Evolutionary conservation across 805 yeast species (phyloP).

Genomic region (Zygotorulaspora sp.): DNA sequence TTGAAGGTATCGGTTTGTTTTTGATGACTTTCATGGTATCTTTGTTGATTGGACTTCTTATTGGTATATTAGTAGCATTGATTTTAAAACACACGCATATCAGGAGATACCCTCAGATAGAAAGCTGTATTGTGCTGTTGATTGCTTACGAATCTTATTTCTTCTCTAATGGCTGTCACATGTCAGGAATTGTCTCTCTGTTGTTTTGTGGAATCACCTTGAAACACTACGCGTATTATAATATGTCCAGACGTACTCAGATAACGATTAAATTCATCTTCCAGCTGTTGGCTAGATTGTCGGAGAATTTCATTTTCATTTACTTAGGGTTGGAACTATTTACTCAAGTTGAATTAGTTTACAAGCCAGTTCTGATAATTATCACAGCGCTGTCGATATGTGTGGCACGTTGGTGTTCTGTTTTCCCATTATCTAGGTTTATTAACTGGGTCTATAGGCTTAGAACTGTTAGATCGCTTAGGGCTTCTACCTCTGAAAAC

Average conservation of each 20-base stretch:
- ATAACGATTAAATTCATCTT: constrained; percentile 93
- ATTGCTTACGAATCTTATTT: constrained; percentile 95
- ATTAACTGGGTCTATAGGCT: constrained; percentile 74
- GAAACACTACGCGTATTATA: constrained; percentile 94
- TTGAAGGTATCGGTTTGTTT: constrained; percentile 92
- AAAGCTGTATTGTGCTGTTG: constrained; percentile 83
- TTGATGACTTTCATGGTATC: constrained; percentile 90
- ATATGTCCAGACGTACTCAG: constrained; percentile 96
- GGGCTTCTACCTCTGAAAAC: constrained; percentile 27
- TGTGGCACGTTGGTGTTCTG: constrained; percentile 95
- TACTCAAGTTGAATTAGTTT: constrained; percentile 93
- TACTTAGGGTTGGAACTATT: constrained; percentile 90
- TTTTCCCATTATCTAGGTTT: constrained; percentile 83
- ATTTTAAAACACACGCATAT: constrained; percentile 88
- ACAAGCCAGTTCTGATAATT: constrained; percentile 87
- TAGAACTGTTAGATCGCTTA: constrained; percentile 46
- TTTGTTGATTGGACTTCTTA: constrained; percentile 78
- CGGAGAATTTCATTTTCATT: constrained; percentile 95
- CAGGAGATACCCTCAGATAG: constrained; percentile 93
- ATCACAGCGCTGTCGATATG: constrained; percentile 88
- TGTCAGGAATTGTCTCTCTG: constrained; percentile 96
- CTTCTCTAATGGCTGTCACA: constrained; percentile 97
- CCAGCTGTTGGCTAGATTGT: constrained; percentile 88
- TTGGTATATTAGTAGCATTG: constrained; percentile 86
- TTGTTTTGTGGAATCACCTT: constrained; percentile 94